These are phyloP conservation scores for Fusarium circinatum DNA, from an alignment of 2,329 filamentous ascomycete genomes.

Conservation along the genomic window DNA sequence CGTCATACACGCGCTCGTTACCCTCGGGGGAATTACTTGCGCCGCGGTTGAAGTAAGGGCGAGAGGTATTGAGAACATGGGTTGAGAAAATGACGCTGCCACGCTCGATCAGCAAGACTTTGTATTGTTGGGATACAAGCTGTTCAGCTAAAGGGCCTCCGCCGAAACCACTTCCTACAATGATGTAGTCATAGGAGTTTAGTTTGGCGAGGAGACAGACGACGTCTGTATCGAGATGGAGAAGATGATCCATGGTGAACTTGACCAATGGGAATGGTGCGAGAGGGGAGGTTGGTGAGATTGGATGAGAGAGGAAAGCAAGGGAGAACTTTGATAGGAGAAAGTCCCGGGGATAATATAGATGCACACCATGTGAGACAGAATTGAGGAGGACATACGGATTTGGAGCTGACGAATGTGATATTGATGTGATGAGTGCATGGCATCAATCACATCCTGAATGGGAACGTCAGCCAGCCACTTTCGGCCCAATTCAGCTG, in stretches of 20 bases:
- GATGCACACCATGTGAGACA: background rate
- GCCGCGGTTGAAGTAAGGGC: constrained; percentile 30
- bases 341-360: background rate
- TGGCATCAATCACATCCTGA: background rate
- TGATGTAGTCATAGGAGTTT: constrained; percentile 33
- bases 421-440: background rate
- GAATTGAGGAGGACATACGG: background rate
- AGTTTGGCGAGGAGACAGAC: constrained; percentile 29
- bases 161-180: constrained; percentile 29
- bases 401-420: background rate
- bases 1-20: constrained; percentile 30
- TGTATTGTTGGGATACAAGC: constrained; percentile 14
- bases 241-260: constrained; percentile 26
- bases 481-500: background rate
- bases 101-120: constrained; percentile 29
- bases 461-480: background rate
- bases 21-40: constrained; percentile 34
- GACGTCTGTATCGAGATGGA: constrained; percentile 26
- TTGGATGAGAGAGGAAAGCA: background rate
- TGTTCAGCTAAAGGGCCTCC: constrained; percentile 28
- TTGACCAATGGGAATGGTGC: background rate
- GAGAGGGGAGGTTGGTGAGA: background rate
- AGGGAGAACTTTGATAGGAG: too few species aligned
- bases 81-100: constrained; percentile 34
- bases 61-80: constrained; percentile 31